Base-by-base conservation (phyloP, 495 filamentous ascomycete species). In the Penicillium coffeae region DNA sequence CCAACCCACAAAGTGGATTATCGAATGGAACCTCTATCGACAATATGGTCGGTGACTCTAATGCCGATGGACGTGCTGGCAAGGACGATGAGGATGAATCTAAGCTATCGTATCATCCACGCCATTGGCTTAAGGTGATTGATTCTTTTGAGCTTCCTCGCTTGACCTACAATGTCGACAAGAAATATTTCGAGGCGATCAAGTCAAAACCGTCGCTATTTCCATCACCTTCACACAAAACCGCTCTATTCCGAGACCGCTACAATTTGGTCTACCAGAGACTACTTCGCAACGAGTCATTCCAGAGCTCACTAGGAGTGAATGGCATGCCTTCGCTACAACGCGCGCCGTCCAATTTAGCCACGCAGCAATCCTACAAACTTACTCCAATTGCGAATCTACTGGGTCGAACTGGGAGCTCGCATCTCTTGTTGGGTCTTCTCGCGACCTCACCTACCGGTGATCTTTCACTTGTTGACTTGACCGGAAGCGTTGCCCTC, bases 381-480 rank as follows among this genome's bases (percentile, higher is more conserved):
- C 79, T 98, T 35, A 97, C 93, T 0, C 88, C 90, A 6, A 89
- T 98, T 47, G 83, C 92, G 21, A 96, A 97, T 68, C 75, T 98
- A 14, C 83, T 98, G 3, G 93, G 93, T 38, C 86, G 94, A 43
- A 89, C 82, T 56, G 89, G 89, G 16, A 86, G 78, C 36, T 84
- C 80, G 34, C 91, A 97, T 74, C 80, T 98, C 57, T 79, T 97
- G 9, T 79, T 98, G 9, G 93, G 91, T 0, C 72, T 95, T 56
- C 77, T 98, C 5, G 81, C 84, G 2, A 73, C 89, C 30, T 81
- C 90, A 2, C 90, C 94, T 0, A 88, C 90, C 0, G 94, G 94
- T 6, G 79, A 78, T 32, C 69, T 97, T 2, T 84, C 89, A 8
- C 82, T 98, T 21, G 84, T 80, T 42, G 93, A 98, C 56, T 65